Conservation (phyloP, 805 yeast species). For the Candida qinlingensis region DNA sequence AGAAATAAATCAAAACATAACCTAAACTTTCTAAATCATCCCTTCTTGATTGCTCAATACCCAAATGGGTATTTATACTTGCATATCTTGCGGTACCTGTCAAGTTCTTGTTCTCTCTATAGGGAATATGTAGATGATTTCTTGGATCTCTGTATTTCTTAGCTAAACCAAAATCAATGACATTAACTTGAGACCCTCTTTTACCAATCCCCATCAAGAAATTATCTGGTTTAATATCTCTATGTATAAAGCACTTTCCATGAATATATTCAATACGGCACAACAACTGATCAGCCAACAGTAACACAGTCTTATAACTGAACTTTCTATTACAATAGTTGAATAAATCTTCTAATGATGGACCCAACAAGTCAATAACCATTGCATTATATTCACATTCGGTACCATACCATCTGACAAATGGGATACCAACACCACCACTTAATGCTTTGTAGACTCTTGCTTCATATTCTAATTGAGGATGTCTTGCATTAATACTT, state of each 20-base stretch:
- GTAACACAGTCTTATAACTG: constrained; percentile 85
- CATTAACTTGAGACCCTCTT: constrained; percentile 94
- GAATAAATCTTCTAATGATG: constrained; percentile 90
- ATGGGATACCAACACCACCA: constrained; percentile 97
- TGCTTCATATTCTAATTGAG: constrained; percentile 95
- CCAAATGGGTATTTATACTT: constrained; percentile 90
- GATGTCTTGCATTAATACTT: constrained; percentile 85
- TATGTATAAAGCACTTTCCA: constrained; percentile 91
- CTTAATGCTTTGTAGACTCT: constrained; percentile 89
- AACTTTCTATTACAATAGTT: constrained; percentile 94
- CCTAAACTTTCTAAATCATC: constrained; percentile 95
- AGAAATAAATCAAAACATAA: constrained; percentile 88
- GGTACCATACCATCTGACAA: constrained; percentile 94
- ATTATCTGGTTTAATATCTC: constrained; percentile 96
- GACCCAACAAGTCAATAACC: constrained; percentile 95
- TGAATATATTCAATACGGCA: constrained; percentile 94
- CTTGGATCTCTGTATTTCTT: constrained; percentile 95
- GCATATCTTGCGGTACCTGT: constrained; percentile 99
- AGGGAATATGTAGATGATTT: constrained; percentile 91
- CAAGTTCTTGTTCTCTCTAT: constrained; percentile 90
- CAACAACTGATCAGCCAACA: constrained; percentile 89
- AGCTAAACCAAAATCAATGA: constrained; percentile 92
- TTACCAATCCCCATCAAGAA: constrained; percentile 82
- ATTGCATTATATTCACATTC: constrained; percentile 95
- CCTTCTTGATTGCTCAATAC: constrained; percentile 94